phyloP scores from a whole-genome alignment of 305 asterid genomes.

The Andrographis paniculata region DNA sequence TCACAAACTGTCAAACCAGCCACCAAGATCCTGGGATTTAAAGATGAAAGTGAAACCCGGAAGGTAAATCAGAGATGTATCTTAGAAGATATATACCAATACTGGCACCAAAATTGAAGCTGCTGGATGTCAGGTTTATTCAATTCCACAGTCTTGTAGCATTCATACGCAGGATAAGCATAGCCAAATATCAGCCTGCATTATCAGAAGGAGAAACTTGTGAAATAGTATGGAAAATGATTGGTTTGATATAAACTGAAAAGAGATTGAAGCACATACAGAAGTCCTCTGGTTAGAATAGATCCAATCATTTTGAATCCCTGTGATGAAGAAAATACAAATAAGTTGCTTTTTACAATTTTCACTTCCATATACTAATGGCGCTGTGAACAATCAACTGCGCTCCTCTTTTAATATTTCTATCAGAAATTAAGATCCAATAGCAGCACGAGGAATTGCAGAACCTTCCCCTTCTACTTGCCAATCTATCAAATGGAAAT shows the following conservation, averaged over 20 bases:
- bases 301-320: constrained; percentile 89
- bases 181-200: constrained; percentile 82
- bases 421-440: background rate
- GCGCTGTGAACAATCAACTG: too few species aligned
- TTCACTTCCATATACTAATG: background rate
- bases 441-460: background rate
- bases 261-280: constrained; percentile 34
- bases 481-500: background rate
- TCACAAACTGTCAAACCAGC: constrained; percentile 83
- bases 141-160: constrained; percentile 79
- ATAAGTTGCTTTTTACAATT: background rate
- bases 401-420: background rate
- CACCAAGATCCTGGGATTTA: constrained; percentile 64
- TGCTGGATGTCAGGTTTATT: constrained; percentile 83
- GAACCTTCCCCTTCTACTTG: background rate
- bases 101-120: constrained; percentile 96
- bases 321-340: constrained; percentile 15
- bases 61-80: constrained; percentile 9
- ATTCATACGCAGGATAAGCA: constrained; percentile 87
- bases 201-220: constrained; percentile 17
- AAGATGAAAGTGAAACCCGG: background rate
- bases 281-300: constrained; percentile 69
- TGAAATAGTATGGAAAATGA: constrained; percentile 12
- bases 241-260: constrained; percentile 2
- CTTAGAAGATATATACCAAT: constrained; percentile 40